These are phyloP conservation scores for Zizania palustris DNA, from an alignment of 202 grass and related monocot genomes.

Conservation along the genomic window DNA sequence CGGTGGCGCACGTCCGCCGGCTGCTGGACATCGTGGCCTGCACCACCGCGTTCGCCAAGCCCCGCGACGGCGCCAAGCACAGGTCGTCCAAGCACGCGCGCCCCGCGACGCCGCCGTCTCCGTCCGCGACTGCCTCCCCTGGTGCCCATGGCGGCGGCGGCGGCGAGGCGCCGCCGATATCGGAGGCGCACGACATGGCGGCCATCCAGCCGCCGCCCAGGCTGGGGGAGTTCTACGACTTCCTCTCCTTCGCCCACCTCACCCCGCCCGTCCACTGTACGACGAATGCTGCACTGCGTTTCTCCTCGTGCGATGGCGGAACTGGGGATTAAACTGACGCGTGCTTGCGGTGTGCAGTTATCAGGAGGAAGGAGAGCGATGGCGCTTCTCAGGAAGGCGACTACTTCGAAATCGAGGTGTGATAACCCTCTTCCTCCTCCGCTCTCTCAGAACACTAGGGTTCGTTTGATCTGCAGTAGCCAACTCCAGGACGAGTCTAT, in stretches of 20 bases:
- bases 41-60: constrained; percentile 83
- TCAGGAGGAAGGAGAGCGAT: constrained; percentile 68
- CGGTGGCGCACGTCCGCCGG: constrained; percentile 79
- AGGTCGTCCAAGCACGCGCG: constrained; percentile 49
- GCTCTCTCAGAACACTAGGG: neutral
- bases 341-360: constrained; percentile 56
- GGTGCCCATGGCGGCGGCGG: constrained; percentile 17
- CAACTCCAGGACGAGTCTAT: neutral
- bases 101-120: constrained; percentile 48
- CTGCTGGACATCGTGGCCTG: constrained; percentile 91
- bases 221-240: constrained; percentile 94
- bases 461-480: neutral
- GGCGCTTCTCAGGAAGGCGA: constrained; percentile 58
- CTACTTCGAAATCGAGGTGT: constrained; percentile 89
- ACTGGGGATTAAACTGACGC: neutral
- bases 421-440: neutral
- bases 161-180: constrained; percentile 57
- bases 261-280: constrained; percentile 85
- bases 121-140: constrained; percentile 12
- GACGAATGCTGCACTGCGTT: neutral
- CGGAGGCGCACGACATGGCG: constrained; percentile 90
- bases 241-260: constrained; percentile 94
- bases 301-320: neutral
- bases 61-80: constrained; percentile 50
- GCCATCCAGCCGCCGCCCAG: constrained; percentile 80